Evolutionary conservation across 2,329 filamentous ascomycete species (phyloP), one percentile per base, ranked within the genome.

Genomic region (Diplodia scrobiculata): DNA sequence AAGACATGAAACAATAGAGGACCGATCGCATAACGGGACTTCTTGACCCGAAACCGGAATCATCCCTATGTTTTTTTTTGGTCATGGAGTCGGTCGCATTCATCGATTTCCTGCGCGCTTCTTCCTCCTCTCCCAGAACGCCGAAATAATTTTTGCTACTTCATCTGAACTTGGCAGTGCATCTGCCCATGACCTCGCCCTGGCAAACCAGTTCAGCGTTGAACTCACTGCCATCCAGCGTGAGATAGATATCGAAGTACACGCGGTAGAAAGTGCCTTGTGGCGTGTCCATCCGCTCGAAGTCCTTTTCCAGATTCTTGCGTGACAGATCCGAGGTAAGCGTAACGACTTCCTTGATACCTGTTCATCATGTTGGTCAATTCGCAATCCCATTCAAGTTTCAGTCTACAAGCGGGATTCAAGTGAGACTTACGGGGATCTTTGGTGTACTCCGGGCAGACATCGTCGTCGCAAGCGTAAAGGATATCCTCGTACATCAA

Each of bases 401-500:
- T 6, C n/a, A 3, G 48, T 27, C 9, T 6, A 27, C 48, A 11
- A 5, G 48, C 48, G n/a, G 19, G 45, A 13, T 52, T 27, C 7
- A 17, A 45, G 13, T n/a, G 13, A 10, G 69, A 91, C 93, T 89
- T 89, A 97, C 95, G 91, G 72, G 95, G 94, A 86, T 99, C 95
- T 79, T 98, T 99, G 71, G 94, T 98, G 78, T 99, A 99, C 78
- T 98, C 95, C 0, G 95, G 95, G 79, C 94, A 98, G 63, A 97
- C 91, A 77, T 99, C 95, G 70, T 98, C 95, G 75, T 99, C 95
- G 75, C 95, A 99, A 60, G 94, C 95, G 78, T 97, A 98, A 67
- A 98, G 80, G 64, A 98, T 94, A 81, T 99, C 95, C 82, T 99
- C 95, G 78, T 99, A 99, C 95, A 99, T 98, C 72, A 99, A 87